Base-by-base conservation (phyloP, 495 filamentous ascomycete genomes). In the Tuber indicum region DNA sequence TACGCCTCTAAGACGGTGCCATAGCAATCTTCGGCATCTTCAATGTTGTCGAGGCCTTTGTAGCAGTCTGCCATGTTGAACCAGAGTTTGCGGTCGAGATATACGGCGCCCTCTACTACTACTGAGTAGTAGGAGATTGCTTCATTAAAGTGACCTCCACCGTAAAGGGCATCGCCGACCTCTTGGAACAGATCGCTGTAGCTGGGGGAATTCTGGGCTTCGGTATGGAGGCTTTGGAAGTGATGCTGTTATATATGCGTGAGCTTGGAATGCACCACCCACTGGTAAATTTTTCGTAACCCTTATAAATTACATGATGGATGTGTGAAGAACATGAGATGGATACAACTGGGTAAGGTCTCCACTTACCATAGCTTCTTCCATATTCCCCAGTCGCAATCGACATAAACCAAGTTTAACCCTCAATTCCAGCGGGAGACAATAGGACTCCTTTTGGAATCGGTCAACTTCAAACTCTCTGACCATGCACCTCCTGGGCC, bases 341-440 rank as follows among this genome's bases (percentile, higher is more conserved):
- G 76, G 39, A 75, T 42, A 74, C 69, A 72, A 75, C 26, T 46
- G 32, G 58, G 36, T 74, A 62, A 47, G 17, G 44, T 76, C 72
- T 17, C 52, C 52, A 86, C 88, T 87, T 87, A 93, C 91, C 84
- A 92, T 85, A 32, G 93, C 94, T 85, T 98, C 95, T n/a, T 88
- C 85, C 52, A 90, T 84, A 75, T 94, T 83, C 0, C 89, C 89
- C 78, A 92, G 86, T 71, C 89, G 90, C 47, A 96, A 84, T 41
- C 96, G 89, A 84, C 92, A 96, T 6, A 96, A 81, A 16, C 93
- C 95, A 76, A 99, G 86, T 84, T 94, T 97, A 23, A 93, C 89
- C n/a, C 94, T 89, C 47, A 98, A 83, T 77, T 98, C 94, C 5
- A 93, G 81, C 0, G 96, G 96, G 21, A 99, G 87, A 4, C 93